Evolutionary conservation across 495 filamentous ascomycete species (phyloP), one percentile per base, ranked within the genome.

Genomic region (Tuber brumale): DNA sequence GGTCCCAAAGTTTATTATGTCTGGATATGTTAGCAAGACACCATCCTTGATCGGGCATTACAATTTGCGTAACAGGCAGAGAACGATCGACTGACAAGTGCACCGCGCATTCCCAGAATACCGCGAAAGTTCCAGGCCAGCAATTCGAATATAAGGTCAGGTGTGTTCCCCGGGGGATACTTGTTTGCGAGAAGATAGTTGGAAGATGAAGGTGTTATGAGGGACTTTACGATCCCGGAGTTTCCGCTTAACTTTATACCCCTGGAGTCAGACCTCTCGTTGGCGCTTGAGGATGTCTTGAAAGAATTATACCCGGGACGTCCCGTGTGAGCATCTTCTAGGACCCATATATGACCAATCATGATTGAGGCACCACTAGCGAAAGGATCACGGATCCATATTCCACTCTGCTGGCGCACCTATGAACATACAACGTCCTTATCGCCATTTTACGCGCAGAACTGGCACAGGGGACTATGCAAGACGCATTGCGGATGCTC

Each of bases 381-480:
- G 91, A 61, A 97, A 96, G 87, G 94, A 98, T 83, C 93, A 94
- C 37, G 96, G 94, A 3, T 90, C 92, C 41, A 90, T 94, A 43
- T 97, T 94, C 82, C 87, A 95, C 37, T 88, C 94, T 72, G 93
- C 95, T 70, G 91, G 91, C 82, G 95, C 96, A n/a, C 86, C 98
- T 74, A 98, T 99, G 95, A 90, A 89, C 37, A 90, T 97, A 73
- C 95, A 99, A 84, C 91, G 93, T 82, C 90, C 90, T 76, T 90
- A 97, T 84, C 96, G 95, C 10, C 90, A 97, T 70, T 98, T 98
- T 81, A 95, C 96, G 46, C 89, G 94, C 10, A 96, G 98, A 79
- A 90, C 96, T 66, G 95, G 95, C 61, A 99, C 98, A 85, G 95
- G 95, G 31, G 94, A 98, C 82, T 91, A 96, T 85, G 94, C 94